Conservation (phyloP, 371 early-diverging fungal genomes). For the Apophysomyces variabilis region DNA sequence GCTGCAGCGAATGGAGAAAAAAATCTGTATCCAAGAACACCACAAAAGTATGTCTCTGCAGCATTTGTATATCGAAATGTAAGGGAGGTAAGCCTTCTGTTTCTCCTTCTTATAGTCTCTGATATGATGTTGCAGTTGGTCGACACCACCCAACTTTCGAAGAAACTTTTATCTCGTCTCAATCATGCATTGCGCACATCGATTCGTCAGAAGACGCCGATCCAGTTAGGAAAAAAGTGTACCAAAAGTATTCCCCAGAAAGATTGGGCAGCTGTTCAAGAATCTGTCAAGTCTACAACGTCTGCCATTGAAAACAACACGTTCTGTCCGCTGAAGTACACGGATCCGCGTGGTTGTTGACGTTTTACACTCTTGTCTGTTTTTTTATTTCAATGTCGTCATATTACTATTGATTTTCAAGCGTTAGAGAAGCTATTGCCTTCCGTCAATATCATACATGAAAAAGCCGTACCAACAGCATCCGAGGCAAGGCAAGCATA, state of each 20-base stretch:
- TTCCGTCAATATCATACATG: background rate
- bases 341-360: background rate
- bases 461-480: background rate
- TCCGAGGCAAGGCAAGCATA: background rate
- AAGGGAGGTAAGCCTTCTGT: no score
- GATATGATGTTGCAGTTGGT: no score
- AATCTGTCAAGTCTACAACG: background rate
- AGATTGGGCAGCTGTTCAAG: background rate
- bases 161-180: no score
- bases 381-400: slow-evolving; percentile 3
- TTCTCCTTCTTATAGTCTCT: no score
- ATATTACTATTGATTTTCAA: background rate
- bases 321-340: slow-evolving; percentile 4
- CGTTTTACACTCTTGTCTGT: slow-evolving; percentile 13
- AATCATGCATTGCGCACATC: no score
- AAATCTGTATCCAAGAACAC: no score
- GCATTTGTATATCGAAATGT: no score
- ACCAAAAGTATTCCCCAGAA: background rate
- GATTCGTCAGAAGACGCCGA: no score
- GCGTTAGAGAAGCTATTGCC: slow-evolving; percentile 5
- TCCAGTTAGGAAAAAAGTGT: no score
- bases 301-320: background rate
- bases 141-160: no score
- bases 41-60: no score
- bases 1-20: no score